Evolutionary conservation across 768 basidiomycete species (phyloP).

Genomic region (Psilocybe sp.): DNA sequence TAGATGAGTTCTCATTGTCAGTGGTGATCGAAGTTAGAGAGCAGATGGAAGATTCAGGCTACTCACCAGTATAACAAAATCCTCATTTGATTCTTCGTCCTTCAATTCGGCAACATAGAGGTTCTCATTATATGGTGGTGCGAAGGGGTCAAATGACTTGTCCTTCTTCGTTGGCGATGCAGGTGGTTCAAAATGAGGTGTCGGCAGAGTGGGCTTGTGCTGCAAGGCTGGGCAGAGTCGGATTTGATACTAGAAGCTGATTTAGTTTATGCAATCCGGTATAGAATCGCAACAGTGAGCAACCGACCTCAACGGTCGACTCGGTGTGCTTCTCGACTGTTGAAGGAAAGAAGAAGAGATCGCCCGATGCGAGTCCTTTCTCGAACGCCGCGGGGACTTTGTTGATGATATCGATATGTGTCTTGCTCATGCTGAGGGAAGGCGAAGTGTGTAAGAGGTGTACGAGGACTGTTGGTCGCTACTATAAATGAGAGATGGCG

Average conservation of each 20-base stretch:
- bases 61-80: conserved; percentile 71
- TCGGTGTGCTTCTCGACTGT: conserved; percentile 59
- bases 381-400: conserved; percentile 54
- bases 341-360: conserved; percentile 80
- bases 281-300: not conserved
- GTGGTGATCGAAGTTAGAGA: not conserved
- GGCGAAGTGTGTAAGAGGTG: too few relatives aligned
- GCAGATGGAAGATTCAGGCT: not conserved
- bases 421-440: conserved; percentile 20
- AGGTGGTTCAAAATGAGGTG: conserved; percentile 33
- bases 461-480: not conserved
- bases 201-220: conserved; percentile 63
- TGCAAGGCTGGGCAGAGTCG: conserved; percentile 82
- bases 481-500: conserved; percentile 1
- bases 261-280: conserved; percentile 1
- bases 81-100: conserved; percentile 52
- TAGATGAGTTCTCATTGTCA: conserved; percentile 21
- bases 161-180: conserved; percentile 20
- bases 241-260: conserved; percentile 69
- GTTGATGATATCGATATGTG: conserved; percentile 50
- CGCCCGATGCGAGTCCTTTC: conserved; percentile 57
- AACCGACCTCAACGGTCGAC: conserved; percentile 58
- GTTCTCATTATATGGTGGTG: conserved; percentile 79
- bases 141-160: conserved; percentile 65
- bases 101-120: conserved; percentile 74